Base-by-base conservation (phyloP, 306 rosid species). In the Lotus japonicus region DNA sequence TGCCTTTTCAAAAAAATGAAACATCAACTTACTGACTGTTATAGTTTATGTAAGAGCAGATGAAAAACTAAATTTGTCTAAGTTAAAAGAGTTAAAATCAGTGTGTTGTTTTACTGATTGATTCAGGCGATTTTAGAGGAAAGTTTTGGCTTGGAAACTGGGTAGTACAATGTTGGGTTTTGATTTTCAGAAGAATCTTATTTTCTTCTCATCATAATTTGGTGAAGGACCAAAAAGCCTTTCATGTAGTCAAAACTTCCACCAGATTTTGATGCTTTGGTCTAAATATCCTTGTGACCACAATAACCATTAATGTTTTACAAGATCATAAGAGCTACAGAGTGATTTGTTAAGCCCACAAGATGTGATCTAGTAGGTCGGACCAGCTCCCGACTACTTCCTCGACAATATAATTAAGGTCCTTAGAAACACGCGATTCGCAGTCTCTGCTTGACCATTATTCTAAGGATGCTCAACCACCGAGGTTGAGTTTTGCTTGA, bases 181-280 rank as follows among this genome's bases (percentile, higher is more conserved):
- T 46, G 17, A 48, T 46, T 70, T 76, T 18, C 45, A 35, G 77
- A 60, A 57, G 49, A 64, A 38, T 35, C 13, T 16, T 16, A 71
- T 15, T 64, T 49, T 45, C 12, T 36, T 36, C 41, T 56, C 42
- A 13, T 41, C 14, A 56, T 48, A 46, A 36, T 26, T 17, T 69
- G 58, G 31, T 56, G 17, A 14, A 70, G 63, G 53, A 55, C 62
- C 36, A 68, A 52, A 68, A 46, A n/a, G n/a, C 64, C 51, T 14
- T 41, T 58, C 58, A 17, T 81, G 49, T 36, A 19, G 66, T 62
- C 16, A 56, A 56, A 57, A 72, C 55, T 56, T 58, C 67, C 55
- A 12, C 53, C 43, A 14, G 11, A 35, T 33, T 70, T 31, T 43
- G 67, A 65, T 52, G 70, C 66, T 68, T 59, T 62, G 53, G 35